Percentiles rank a stretch among this genome's conserved stretches.
phyloP scores from a whole-genome alignment of 2,329 filamentous ascomycete genomes.

The Colletotrichum abscissum region DNA sequence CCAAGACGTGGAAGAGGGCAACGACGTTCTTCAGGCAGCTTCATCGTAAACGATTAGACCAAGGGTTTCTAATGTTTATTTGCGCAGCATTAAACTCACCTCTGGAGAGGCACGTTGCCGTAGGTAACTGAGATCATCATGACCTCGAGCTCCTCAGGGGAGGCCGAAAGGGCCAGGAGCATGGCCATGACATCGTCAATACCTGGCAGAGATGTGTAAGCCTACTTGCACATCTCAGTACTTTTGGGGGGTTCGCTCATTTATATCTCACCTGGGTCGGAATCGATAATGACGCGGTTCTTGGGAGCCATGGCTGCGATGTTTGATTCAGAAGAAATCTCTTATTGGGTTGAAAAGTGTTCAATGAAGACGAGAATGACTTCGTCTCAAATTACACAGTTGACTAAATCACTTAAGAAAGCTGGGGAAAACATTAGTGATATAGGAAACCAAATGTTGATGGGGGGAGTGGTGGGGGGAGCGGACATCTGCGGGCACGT shows the following conservation, averaged over 20 bases:
- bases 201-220: conserved; percentile 56
- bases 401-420: neutral
- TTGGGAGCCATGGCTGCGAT: conserved; percentile 68
- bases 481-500: conserved; percentile 26
- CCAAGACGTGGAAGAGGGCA: conserved; percentile 90
- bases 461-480: conserved; percentile 13
- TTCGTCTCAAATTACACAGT: conserved; percentile 2
- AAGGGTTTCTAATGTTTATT: neutral
- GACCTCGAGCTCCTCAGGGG: conserved; percentile 86
- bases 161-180: conserved; percentile 85
- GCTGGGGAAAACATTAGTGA: neutral
- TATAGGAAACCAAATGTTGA: conserved; percentile 8
- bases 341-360: neutral
- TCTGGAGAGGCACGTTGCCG: conserved; percentile 90
- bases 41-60: neutral
- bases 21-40: conserved; percentile 91
- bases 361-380: neutral
- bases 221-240: neutral
- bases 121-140: conserved; percentile 90
- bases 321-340: neutral
- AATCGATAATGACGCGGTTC: conserved; percentile 92
- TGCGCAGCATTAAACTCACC: conserved; percentile 57
- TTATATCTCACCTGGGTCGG: conserved; percentile 77
- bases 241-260: no score
- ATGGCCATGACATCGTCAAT: conserved; percentile 93